Evolutionary conservation across 192 early-diverging fungal species (phyloP).

Genomic region (Coemansia asiatica): DNA sequence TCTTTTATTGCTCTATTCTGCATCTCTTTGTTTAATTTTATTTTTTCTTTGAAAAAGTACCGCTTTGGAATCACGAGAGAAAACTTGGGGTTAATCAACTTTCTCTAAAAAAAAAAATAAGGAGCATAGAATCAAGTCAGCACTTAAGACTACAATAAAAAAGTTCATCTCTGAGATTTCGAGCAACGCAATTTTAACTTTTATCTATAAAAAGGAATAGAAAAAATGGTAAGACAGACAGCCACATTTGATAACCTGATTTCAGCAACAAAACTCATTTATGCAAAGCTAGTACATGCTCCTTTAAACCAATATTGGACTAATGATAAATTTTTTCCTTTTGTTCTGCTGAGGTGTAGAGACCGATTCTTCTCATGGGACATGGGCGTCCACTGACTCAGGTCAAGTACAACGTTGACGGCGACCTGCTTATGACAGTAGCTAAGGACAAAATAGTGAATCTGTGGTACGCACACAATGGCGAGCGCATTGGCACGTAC

Average conservation of each 20-base stretch:
- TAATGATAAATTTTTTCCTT: too few relatives aligned
- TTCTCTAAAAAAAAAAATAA: neutral
- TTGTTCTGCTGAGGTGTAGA: constrained; percentile 13
- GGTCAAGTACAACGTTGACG: constrained; percentile 97
- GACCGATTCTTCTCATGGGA: constrained; percentile 93
- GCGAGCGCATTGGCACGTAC: constrained; percentile 93
- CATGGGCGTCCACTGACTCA: constrained; percentile 96
- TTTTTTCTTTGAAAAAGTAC: neutral
- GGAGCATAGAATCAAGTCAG: neutral
- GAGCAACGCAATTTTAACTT: neutral
- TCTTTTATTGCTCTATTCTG: constrained; percentile 5
- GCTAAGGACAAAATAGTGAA: constrained; percentile 93
- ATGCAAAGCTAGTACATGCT: too few relatives aligned
- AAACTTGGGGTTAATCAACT: neutral
- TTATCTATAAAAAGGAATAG: neutral
- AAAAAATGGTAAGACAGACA: constrained; percentile 6
- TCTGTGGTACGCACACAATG: constrained; percentile 97
- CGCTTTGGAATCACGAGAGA: neutral
- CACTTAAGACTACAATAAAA: neutral
- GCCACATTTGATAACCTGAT: too few relatives aligned
- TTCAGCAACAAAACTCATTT: too few relatives aligned
- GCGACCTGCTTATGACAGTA: constrained; percentile 93
- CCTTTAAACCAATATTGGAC: too few relatives aligned
- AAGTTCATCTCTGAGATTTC: neutral
- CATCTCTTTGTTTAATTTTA: neutral